A percentile compares a stretch with the other conserved stretches of the same genome.
phyloP scores from a whole-genome alignment of 306 rosid species.

The Castanea mollissima region DNA sequence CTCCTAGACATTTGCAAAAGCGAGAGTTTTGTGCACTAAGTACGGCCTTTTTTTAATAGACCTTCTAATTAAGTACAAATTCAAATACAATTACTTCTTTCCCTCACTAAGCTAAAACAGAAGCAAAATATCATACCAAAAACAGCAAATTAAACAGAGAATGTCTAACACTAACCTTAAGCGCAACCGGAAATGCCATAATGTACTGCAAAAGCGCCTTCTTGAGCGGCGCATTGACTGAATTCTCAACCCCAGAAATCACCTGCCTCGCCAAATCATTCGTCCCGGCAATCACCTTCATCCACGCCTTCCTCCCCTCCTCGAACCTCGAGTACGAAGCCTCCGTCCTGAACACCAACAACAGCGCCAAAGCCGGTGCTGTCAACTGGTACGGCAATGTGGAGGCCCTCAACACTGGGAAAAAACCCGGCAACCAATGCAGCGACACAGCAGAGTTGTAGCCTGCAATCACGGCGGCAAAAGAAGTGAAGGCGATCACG shows the following conservation, averaged over 20 bases:
- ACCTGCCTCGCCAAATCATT: constrained; percentile 70
- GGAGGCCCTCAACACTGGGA: constrained; percentile 58
- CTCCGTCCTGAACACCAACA: constrained; percentile 84
- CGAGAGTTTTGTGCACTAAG: too few relatives aligned
- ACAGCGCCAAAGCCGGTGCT: constrained; percentile 81
- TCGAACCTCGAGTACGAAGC: constrained; percentile 79
- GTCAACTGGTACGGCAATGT: constrained; percentile 82
- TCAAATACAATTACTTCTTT: neutral
- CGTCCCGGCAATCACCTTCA: constrained; percentile 53
- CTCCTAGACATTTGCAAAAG: too few relatives aligned
- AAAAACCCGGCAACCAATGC: constrained; percentile 50
- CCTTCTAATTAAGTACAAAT: neutral
- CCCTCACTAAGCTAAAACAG: neutral
- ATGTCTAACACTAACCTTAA: constrained; percentile 46
- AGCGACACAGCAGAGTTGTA: constrained; percentile 56
- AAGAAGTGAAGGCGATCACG: constrained; percentile 58
- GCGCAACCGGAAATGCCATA: constrained; percentile 72
- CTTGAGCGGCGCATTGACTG: constrained; percentile 46
- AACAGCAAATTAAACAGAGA: neutral
- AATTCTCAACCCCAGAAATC: constrained; percentile 36
- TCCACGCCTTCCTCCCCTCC: constrained; percentile 92
- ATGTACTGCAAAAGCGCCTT: constrained; percentile 70
- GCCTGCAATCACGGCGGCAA: constrained; percentile 55
- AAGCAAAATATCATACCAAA: neutral
- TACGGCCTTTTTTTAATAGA: too few relatives aligned